Evolutionary conservation across 225 moss, liverwort and hornwort genomes (phyloP).

Genomic region (Pseudisothecium myosuroides): DNA sequence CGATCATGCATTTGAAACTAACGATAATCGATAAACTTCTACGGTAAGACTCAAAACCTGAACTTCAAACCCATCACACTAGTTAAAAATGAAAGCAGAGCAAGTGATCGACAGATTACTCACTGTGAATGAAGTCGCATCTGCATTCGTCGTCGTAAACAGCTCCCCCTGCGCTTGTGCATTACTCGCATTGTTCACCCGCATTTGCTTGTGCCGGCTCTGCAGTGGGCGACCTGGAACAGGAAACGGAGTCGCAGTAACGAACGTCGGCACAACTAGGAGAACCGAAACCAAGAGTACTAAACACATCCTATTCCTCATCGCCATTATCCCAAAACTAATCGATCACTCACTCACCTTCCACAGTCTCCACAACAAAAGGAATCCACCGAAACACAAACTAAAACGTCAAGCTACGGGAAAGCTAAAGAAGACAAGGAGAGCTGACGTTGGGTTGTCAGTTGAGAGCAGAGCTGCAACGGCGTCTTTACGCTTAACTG

Average conservation of each 20-base stretch:
- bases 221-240: constrained; percentile 5
- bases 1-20: neutral
- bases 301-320: neutral
- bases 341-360: neutral
- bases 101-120: neutral
- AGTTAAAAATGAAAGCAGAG: neutral
- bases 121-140: constrained; percentile 2
- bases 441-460: neutral
- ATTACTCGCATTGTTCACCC: neutral
- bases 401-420: neutral
- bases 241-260: constrained; percentile 10
- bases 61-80: neutral
- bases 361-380: neutral
- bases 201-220: constrained; percentile 28
- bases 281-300: neutral
- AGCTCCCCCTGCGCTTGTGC: neutral
- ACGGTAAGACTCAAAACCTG: neutral
- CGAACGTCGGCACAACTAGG: neutral
- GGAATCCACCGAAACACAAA: neutral
- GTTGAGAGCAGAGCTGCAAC: neutral
- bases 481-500: neutral
- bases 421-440: neutral
- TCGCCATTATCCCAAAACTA: neutral
- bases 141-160: neutral
- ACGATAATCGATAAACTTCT: neutral